These are phyloP conservation scores for Hanseniaspora thailandica DNA, from an alignment of 805 yeast genomes.

Conservation along the genomic window DNA sequence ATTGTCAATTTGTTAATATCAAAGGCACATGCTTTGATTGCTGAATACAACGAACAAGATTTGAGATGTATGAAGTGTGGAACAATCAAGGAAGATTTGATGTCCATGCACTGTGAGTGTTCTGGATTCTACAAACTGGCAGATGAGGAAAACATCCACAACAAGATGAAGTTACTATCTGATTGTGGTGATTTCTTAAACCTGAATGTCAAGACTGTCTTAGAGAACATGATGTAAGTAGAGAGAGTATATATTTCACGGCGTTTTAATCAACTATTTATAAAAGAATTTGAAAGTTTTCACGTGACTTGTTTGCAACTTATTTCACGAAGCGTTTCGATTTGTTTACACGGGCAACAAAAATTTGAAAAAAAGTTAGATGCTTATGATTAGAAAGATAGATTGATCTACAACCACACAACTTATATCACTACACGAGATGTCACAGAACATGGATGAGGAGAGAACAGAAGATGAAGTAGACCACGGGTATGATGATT, in stretches of 20 bases:
- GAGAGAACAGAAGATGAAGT: background rate
- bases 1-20: slow-evolving; percentile 71
- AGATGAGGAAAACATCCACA: background rate
- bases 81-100: slow-evolving; percentile 49
- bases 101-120: slow-evolving; percentile 69
- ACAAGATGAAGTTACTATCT: background rate
- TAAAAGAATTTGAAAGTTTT: background rate
- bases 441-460: no score
- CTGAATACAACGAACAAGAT: slow-evolving; percentile 68
- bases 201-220: background rate
- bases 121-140: slow-evolving; percentile 44
- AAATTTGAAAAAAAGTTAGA: no score
- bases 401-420: no score
- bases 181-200: slow-evolving; percentile 5
- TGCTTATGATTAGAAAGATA: no score
- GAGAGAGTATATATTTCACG: background rate
- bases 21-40: slow-evolving; percentile 43
- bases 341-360: no score
- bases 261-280: background rate
- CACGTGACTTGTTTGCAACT: background rate
- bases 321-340: no score
- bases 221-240: background rate
- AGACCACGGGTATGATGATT: background rate
- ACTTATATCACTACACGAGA: no score
- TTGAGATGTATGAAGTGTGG: slow-evolving; percentile 68